These are phyloP conservation scores for Mycena belliarum DNA, from an alignment of 768 basidiomycete species.

Conservation along the genomic window DNA sequence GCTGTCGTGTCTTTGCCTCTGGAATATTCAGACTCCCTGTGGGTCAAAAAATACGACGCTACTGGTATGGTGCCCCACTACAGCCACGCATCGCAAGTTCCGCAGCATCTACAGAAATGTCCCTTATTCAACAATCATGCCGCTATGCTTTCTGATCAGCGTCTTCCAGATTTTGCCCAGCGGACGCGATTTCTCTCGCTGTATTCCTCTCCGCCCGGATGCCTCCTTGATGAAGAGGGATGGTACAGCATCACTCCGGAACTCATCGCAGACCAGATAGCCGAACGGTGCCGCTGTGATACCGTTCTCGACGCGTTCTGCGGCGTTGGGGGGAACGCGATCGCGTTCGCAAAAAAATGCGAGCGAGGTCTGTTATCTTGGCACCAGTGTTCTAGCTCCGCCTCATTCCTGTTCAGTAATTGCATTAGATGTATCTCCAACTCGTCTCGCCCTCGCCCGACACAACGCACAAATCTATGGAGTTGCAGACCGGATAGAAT, in stretches of 20 bases:
- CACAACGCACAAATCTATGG: conserved; percentile 96
- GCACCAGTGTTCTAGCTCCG: too few species aligned
- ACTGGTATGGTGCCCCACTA: conserved; percentile 76
- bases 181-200: conserved; percentile 78
- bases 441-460: conserved; percentile 84
- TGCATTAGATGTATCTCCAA: conserved; percentile 84
- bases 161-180: conserved; percentile 76
- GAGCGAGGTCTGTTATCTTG: conserved; percentile 71
- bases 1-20: conserved; percentile 4
- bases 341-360: conserved; percentile 95
- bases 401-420: conserved; percentile 61
- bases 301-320: conserved; percentile 93
- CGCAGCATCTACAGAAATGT: conserved; percentile 84
- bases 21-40: conserved; percentile 28
- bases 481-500: conserved; percentile 93
- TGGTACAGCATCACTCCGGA: conserved; percentile 99
- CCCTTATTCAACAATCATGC: conserved; percentile 29
- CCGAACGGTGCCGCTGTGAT: conserved; percentile 85
- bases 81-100: conserved; percentile 63
- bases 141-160: neutral
- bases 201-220: conserved; percentile 69
- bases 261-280: conserved; percentile 88
- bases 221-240: conserved; percentile 91
- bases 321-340: conserved; percentile 96
- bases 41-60: conserved; percentile 59